A percentile compares a stretch with the other conserved stretches of the same genome.
Conservation (phyloP, 495 filamentous ascomycete species). For the Umbilicaria muhlenbergii region DNA sequence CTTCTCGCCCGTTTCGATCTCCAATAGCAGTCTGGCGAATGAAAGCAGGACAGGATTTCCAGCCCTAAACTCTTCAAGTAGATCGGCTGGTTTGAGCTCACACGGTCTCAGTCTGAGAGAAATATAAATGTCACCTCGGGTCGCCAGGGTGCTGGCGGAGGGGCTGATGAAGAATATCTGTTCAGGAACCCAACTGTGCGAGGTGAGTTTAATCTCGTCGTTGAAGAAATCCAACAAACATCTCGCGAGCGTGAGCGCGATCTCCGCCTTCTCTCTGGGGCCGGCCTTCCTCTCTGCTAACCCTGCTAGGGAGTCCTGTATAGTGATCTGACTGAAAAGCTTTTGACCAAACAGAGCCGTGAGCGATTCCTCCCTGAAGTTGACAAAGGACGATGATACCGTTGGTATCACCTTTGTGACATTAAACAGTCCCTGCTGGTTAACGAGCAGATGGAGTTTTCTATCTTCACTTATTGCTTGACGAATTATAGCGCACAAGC, state of each 20-base stretch:
- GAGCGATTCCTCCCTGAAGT: background rate
- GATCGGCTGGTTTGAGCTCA: too few relatives aligned
- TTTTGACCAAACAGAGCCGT: background rate
- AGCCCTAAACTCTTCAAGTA: too few relatives aligned
- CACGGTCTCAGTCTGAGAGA: too few relatives aligned
- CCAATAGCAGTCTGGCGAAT: too few relatives aligned
- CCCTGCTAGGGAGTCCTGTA: background rate
- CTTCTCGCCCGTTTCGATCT: too few relatives aligned
- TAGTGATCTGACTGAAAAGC: background rate
- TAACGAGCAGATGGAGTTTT: background rate
- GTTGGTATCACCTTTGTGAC: background rate
- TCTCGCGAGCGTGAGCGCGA: slow-evolving; percentile 2
- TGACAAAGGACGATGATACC: background rate
- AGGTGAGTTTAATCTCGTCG: slow-evolving; percentile 1
- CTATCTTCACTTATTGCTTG: too few relatives aligned
- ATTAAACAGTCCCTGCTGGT: background rate
- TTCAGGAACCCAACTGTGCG: slow-evolving; percentile 1
- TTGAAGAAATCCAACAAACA: slow-evolving; percentile 8
- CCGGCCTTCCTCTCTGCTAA: background rate
- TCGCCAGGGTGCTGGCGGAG: background rate
- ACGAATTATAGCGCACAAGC: too few relatives aligned
- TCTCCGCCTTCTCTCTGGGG: background rate
- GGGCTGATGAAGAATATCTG: slow-evolving; percentile 4
- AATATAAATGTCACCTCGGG: too few relatives aligned
- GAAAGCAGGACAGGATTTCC: too few relatives aligned